Evolutionary conservation across 805 yeast species (phyloP), one percentile per base, ranked within the genome.

Genomic region (Wickerhamiella kazuoi): DNA sequence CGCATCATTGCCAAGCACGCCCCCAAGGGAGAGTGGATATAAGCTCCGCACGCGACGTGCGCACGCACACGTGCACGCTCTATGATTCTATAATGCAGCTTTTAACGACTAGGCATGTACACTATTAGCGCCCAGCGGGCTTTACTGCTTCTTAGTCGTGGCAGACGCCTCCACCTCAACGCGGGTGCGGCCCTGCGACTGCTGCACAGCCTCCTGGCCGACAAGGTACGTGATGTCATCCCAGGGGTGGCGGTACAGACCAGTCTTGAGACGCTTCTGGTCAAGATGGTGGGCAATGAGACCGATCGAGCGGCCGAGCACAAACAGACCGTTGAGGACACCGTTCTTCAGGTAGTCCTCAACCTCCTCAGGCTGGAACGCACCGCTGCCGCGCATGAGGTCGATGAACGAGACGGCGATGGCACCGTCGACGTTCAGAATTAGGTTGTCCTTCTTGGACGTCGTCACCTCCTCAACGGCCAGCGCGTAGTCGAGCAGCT

Each of bases 391-490:
- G 43, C 67, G 58, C 58, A 63, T 52, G 39, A 63, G 50, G 41
- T 63, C 68, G 36, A 63, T 61, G 42, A 63, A 64, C 34, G 65
- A 60, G 19, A 61, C 65, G 30, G 69, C 69, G 44, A 63, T 59
- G 37, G 65, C 64, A 41, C 68, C 68, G 38, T 63, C 68, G 31
- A 63, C 68, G 51, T 63, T 63, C 37, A 63, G 53, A 42, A 63
- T 63, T 39, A 63, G 51, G 54, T 63, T 64, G 43, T 63, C 68
- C 58, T 63, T 63, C 62, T 63, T 63, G 38, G 68, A 62, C n/a
- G 68, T 64, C 44, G 68, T 63, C 39, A 63, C 68, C 42, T 64
- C 63, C 52, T 63, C 68, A 28, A 64, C 69, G 20, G 68, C 69
- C 5, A 63, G 55, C 4, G 68, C 68, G 45, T 64, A 63, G 50